phyloP scores from a whole-genome alignment of 1,284 basidiomycete genomes.

The Heterobasidion occidentale region DNA sequence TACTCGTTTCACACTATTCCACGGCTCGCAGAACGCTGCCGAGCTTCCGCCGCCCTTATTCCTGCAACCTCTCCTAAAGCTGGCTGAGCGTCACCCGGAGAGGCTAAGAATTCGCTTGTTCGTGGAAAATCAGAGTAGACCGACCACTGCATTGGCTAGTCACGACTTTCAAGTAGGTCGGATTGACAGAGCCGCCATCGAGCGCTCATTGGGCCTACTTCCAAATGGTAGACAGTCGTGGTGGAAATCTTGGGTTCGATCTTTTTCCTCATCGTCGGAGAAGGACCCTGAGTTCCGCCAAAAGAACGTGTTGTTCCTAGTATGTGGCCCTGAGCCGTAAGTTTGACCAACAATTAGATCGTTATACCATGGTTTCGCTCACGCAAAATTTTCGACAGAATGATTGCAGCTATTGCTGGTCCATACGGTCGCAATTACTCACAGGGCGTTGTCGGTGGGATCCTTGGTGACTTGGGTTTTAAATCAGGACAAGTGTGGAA shows the following conservation, averaged over 20 bases:
- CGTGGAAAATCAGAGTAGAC: constrained; percentile 40
- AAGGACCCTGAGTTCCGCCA: constrained; percentile 8
- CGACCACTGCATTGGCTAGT: constrained; percentile 13
- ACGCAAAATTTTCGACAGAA: constrained; percentile 32
- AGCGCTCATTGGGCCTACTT: constrained; percentile 14
- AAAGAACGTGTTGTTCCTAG: constrained; percentile 48
- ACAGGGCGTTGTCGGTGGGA: constrained; percentile 63
- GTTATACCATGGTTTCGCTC: not conserved
- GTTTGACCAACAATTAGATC: constrained; percentile 18
- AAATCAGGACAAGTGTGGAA: constrained; percentile 62
- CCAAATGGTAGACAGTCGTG: constrained; percentile 2
- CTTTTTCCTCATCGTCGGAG: not conserved
- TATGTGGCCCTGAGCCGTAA: constrained; percentile 76
- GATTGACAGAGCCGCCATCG: constrained; percentile 42
- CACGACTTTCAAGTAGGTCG: constrained; percentile 35
- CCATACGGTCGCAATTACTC: constrained; percentile 70
- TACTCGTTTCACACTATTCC: constrained; percentile 63
- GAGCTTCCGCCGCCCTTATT: constrained; percentile 62
- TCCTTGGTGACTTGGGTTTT: constrained; percentile 60
- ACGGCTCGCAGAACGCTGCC: constrained; percentile 49
- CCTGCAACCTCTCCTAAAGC: constrained; percentile 39
- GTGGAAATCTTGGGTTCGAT: constrained; percentile 4
- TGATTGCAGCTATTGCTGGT: constrained; percentile 69
- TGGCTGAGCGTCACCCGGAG: constrained; percentile 43
- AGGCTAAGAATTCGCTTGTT: constrained; percentile 50